phyloP scores from a whole-genome alignment of 2,329 filamentous ascomycete species.

The Phialocephala subalpina region DNA sequence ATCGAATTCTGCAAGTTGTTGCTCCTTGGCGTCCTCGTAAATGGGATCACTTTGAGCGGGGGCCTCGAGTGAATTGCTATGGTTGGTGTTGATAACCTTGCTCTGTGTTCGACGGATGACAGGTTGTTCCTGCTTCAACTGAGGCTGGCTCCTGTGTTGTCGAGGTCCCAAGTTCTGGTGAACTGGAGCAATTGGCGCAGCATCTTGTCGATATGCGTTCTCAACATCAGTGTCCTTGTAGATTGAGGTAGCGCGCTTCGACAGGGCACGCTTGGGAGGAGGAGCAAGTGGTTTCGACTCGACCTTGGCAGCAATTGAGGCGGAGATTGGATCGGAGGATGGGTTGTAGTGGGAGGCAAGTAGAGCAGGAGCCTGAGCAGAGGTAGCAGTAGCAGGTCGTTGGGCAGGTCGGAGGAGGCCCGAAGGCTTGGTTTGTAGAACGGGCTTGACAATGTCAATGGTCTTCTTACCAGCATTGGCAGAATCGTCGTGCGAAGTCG shows the following conservation, averaged over 20 bases:
- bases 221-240: constrained; percentile 59
- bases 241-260: constrained; percentile 60
- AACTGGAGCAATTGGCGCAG: constrained; percentile 35
- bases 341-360: constrained; percentile 17
- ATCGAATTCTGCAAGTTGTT: constrained; percentile 21
- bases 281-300: constrained; percentile 37
- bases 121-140: constrained; percentile 36
- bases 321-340: constrained; percentile 25
- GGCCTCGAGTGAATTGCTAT: constrained; percentile 20
- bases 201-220: constrained; percentile 38
- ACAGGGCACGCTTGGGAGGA: constrained; percentile 54
- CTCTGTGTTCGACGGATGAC: constrained; percentile 37
- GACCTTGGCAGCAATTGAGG: constrained; percentile 39
- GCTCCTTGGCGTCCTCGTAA: constrained; percentile 32
- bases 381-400: constrained; percentile 53
- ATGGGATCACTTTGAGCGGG: constrained; percentile 28
- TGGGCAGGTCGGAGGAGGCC: constrained; percentile 67
- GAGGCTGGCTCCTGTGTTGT: constrained; percentile 40
- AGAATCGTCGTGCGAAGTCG: constrained; percentile 62
- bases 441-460: constrained; percentile 40
- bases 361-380: constrained; percentile 26
- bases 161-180: constrained; percentile 41
- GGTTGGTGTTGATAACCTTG: constrained; percentile 31
- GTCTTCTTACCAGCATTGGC: constrained; percentile 55
- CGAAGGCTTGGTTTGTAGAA: constrained; percentile 50